phyloP scores from a whole-genome alignment of 2,329 filamentous ascomycete genomes.

The Calonectria hongkongensis region DNA sequence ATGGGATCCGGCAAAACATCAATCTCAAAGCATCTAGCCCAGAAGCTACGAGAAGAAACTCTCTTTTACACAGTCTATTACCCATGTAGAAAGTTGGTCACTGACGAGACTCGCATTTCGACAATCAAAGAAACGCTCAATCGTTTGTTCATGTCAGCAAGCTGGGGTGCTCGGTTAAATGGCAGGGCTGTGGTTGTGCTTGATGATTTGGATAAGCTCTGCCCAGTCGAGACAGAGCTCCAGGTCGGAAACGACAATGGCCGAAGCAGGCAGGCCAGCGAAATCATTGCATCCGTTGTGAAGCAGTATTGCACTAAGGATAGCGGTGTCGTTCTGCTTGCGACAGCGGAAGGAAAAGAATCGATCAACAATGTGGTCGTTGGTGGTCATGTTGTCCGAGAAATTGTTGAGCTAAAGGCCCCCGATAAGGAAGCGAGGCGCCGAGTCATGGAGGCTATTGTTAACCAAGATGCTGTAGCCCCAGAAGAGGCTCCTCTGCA shows the following conservation, averaged over 20 bases:
- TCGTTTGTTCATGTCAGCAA: slow-evolving; percentile 89
- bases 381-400: slow-evolving; percentile 92
- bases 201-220: slow-evolving; percentile 94
- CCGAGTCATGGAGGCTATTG: slow-evolving; percentile 87
- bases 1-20: slow-evolving; percentile 93
- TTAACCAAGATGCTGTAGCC: slow-evolving; percentile 71
- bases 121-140: slow-evolving; percentile 93
- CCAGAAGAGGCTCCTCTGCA: slow-evolving; percentile 61
- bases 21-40: slow-evolving; percentile 84
- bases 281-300: slow-evolving; percentile 88
- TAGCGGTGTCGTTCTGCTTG: slow-evolving; percentile 89
- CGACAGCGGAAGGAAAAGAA: slow-evolving; percentile 95
- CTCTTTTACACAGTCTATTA: slow-evolving; percentile 92
- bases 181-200: slow-evolving; percentile 90
- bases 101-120: slow-evolving; percentile 91
- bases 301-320: slow-evolving; percentile 88
- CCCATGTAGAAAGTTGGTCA: slow-evolving; percentile 89
- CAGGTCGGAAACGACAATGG: slow-evolving; percentile 96
- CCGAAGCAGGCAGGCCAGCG: slow-evolving; percentile 92
- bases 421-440: slow-evolving; percentile 93
- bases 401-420: slow-evolving; percentile 92
- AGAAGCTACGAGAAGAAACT: slow-evolving; percentile 81
- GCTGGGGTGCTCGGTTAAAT: slow-evolving; percentile 92
- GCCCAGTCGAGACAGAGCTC: slow-evolving; percentile 94
- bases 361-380: slow-evolving; percentile 92